Conservation (phyloP, 805 yeast species). For the Teunomyces kruisii region DNA sequence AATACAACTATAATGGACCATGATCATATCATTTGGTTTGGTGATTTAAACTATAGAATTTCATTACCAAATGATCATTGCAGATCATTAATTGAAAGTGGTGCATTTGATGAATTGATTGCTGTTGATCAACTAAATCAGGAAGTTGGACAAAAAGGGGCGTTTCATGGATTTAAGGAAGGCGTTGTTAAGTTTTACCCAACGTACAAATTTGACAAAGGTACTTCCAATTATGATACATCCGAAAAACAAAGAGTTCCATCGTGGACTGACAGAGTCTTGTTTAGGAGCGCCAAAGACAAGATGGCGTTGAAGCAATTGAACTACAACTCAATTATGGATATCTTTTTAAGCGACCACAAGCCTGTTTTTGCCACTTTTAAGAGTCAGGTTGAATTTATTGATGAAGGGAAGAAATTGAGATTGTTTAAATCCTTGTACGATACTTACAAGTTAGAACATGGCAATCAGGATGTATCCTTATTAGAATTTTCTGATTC, state of each 20-base stretch:
- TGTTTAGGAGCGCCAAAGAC: conserved; percentile 55
- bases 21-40: conserved; percentile 85
- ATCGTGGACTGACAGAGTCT: conserved; percentile 93
- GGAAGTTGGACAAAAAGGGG: conserved; percentile 52
- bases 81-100: conserved; percentile 45
- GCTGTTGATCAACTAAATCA: conserved; percentile 75
- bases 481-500: conserved; percentile 10
- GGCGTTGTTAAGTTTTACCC: conserved; percentile 80
- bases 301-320: conserved; percentile 48
- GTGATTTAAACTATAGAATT: conserved; percentile 90
- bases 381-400: conserved; percentile 59
- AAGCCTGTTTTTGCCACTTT: conserved; percentile 89
- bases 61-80: conserved; percentile 70
- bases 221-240: conserved; percentile 78
- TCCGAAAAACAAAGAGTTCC: conserved; percentile 92
- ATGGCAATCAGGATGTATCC: conserved; percentile 19
- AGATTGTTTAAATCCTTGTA: conserved; percentile 28
- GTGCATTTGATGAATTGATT: conserved; percentile 52
- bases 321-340: conserved; percentile 65
- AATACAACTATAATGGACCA: conserved; percentile 73
- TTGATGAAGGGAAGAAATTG: conserved; percentile 47
- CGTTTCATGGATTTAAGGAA: conserved; percentile 52
- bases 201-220: conserved; percentile 91
- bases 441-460: conserved; percentile 27
- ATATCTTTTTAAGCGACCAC: conserved; percentile 75